phyloP scores from a whole-genome alignment of 164 flowering plant species.

The Nymphaea thermarum region DNA sequence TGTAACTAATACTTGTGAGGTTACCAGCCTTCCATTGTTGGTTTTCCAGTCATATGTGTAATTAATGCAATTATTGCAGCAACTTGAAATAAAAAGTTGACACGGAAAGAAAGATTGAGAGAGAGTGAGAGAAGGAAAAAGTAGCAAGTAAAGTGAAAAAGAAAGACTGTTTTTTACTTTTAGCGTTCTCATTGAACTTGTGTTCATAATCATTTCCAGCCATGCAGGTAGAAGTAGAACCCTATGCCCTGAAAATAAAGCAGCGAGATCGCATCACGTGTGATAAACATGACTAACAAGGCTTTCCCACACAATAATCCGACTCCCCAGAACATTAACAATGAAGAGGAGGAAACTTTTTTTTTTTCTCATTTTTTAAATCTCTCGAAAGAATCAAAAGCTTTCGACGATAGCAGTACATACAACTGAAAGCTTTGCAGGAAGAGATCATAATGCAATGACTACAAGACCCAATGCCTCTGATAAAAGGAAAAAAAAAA shows the following conservation, averaged over 20 bases:
- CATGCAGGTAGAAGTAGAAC: neutral
- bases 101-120: neutral
- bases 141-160: neutral
- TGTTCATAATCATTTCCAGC: neutral
- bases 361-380: too few relatives aligned
- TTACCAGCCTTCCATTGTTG: too few relatives aligned
- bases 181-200: neutral
- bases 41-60: neutral
- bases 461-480: neutral
- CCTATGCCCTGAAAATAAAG: neutral
- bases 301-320: neutral
- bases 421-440: neutral
- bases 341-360: neutral
- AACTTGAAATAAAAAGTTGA: neutral
- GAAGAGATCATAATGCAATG: neutral
- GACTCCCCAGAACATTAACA: neutral
- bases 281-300: neutral
- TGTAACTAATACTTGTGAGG: too few relatives aligned
- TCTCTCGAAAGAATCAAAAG: neutral
- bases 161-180: neutral
- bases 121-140: neutral
- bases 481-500: neutral
- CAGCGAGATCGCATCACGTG: neutral
- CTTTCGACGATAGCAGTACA: neutral
- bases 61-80: too few relatives aligned